Conservation (phyloP, 129 eudicot genomes). For the Artemisia argyi region DNA sequence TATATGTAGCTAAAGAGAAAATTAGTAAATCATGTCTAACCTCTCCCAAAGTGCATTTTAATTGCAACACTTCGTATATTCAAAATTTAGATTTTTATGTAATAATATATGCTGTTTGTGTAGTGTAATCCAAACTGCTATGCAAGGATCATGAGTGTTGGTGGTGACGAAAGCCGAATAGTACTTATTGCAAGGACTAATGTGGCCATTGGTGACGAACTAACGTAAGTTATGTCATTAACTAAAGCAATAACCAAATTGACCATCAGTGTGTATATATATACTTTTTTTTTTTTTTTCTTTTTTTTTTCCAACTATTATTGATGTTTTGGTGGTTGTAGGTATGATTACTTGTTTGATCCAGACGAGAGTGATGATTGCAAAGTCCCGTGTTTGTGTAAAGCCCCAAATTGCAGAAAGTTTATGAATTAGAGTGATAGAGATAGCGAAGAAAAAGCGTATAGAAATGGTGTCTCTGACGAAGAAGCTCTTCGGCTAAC, state of each 20-base stretch:
- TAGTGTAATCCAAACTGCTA: conserved; percentile 98
- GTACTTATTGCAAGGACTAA: conserved; percentile 90
- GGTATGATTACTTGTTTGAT: conserved; percentile 97
- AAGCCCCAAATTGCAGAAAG: conserved; percentile 77
- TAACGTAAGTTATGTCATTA: conserved; percentile 55
- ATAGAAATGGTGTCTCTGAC: conserved; percentile 51
- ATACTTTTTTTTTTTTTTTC: background rate
- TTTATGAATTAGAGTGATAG: conserved; percentile 78
- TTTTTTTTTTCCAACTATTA: background rate
- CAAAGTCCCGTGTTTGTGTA: conserved; percentile 91
- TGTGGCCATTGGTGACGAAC: conserved; percentile 81
- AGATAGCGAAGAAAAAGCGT: conserved; percentile 19
- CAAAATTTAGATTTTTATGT: too few species aligned
- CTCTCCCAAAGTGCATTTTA: background rate
- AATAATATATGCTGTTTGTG: too few species aligned
- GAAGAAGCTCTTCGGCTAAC: conserved; percentile 33
- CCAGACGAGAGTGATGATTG: conserved; percentile 90
- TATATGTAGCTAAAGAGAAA: background rate
- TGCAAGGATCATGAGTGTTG: conserved; percentile 99
- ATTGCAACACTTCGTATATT: background rate
- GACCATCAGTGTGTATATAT: background rate
- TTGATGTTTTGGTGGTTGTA: conserved; percentile 31
- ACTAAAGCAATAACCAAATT: conserved; percentile 4
- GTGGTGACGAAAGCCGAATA: conserved; percentile 90
- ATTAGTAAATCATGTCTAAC: background rate